A percentile compares a stretch with the other conserved stretches of the same genome.
Evolutionary conservation across 2,329 filamentous ascomycete species (phyloP).

Genomic region (Thielaviopsis punctulata): DNA sequence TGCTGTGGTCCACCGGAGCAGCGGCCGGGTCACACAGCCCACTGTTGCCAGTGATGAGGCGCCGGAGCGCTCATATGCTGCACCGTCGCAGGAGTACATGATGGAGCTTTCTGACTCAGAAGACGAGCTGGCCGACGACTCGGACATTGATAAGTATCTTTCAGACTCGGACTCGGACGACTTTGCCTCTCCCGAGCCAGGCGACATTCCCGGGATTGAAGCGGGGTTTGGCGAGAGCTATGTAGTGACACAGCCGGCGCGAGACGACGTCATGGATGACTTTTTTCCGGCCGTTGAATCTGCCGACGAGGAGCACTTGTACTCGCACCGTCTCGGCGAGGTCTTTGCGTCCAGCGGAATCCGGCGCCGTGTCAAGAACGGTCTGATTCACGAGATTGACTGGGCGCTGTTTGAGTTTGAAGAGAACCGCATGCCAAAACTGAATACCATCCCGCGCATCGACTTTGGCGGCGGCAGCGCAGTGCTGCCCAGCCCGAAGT

Average conservation of each 20-base stretch:
- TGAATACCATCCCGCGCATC: constrained; percentile 47
- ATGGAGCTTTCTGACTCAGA: constrained; percentile 47
- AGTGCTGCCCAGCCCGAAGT: too few relatives aligned
- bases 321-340: constrained; percentile 64
- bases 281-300: constrained; percentile 54
- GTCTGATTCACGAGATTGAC: constrained; percentile 77
- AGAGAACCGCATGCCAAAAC: constrained; percentile 48
- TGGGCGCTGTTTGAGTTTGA: constrained; percentile 82
- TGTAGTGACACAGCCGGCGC: constrained; percentile 75
- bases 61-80: constrained; percentile 20
- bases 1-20: not conserved
- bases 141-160: constrained; percentile 22
- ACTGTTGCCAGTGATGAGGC: constrained; percentile 21
- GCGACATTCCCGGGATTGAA: constrained; percentile 65
- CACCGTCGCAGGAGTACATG: constrained; percentile 30
- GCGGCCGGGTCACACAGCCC: constrained; percentile 6
- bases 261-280: constrained; percentile 68
- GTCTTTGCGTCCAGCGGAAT: constrained; percentile 84
- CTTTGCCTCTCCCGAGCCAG: constrained; percentile 36
- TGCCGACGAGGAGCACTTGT: constrained; percentile 66
- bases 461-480: constrained; percentile 10
- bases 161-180: constrained; percentile 5
- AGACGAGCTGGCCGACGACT: constrained; percentile 37
- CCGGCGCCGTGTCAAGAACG: constrained; percentile 52
- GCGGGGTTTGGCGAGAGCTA: constrained; percentile 61